Percentiles rank a stretch among this genome's conserved stretches.
Conservation (phyloP, 2,329 filamentous ascomycete genomes). For the Cladosporium sp. region DNA sequence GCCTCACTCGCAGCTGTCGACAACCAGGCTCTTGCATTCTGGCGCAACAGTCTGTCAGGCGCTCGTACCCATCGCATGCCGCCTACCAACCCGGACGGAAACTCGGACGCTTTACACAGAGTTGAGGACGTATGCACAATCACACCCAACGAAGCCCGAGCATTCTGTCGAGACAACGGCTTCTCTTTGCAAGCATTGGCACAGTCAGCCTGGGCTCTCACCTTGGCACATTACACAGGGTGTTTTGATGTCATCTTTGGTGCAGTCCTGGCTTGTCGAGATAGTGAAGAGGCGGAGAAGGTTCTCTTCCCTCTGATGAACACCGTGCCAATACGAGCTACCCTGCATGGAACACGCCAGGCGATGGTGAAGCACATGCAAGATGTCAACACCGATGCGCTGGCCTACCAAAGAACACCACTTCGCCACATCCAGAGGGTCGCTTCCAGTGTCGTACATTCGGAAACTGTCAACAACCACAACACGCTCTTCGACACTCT, state of each 20-base stretch:
- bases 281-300: constrained; percentile 65
- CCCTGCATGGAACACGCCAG: constrained; percentile 66
- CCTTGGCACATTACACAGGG: constrained; percentile 63
- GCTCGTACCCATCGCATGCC: constrained; percentile 45
- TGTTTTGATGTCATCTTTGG: constrained; percentile 79
- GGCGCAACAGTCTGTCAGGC: constrained; percentile 66
- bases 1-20: constrained; percentile 52
- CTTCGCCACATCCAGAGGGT: constrained; percentile 64
- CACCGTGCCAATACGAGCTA: constrained; percentile 72
- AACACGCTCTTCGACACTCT: constrained; percentile 61
- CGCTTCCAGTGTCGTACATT: constrained; percentile 38
- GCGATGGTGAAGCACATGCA: constrained; percentile 74
- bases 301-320: constrained; percentile 91
- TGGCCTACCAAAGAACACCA: constrained; percentile 75
- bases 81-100: not conserved
- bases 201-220: constrained; percentile 73
- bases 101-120: constrained; percentile 39
- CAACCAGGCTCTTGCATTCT: constrained; percentile 60
- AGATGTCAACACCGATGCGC: constrained; percentile 63
- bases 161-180: constrained; percentile 65
- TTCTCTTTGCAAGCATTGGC: constrained; percentile 76
- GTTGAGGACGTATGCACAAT: constrained; percentile 50
- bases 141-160: constrained; percentile 44
- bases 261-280: constrained; percentile 80
- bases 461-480: not conserved